Evolutionary conservation across 306 rosid species (phyloP), one percentile per base, ranked within the genome.

Genomic region (Hippophae gyantsensis): DNA sequence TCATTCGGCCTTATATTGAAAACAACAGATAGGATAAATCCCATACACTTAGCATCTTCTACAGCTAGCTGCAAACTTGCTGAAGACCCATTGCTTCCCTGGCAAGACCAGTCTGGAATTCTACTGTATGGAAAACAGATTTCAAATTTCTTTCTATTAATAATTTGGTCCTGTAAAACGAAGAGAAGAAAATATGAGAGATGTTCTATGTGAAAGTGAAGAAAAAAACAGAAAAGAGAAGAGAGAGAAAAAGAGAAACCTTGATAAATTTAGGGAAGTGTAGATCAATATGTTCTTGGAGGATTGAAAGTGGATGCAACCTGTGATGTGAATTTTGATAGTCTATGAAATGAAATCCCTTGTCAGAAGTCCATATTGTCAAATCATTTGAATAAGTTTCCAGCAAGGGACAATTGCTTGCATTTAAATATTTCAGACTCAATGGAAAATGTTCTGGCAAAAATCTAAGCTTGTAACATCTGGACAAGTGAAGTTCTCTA

Each of bases 351-450:
- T 54, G 23, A 1, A 72, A 46, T 6, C 71, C 67, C 13, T 32
- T 42, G 41, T 58, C 5, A 6, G 70, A 64, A 58, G 57, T 40
- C 68, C 68, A 43, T 13, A 44, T 25, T 8, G 11, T 58, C 13
- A 18, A 18, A 18, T 18, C 18, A 18, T 18, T 18, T 18, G 2
- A 7, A 44, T 42, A 18, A 48, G 52, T 58, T 14, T 23, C 41
- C 5, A 54, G 60, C 1, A 38, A 9, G 42, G 64, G 61, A 72
- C 76, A 72, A 41, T 56, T 66, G 1, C 51, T 25, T 25, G 63
- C 72, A 1, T 13, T 40, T 8, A 72, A 32, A 0, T 3, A 5
- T 42, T 18, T 48, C 40, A 60, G 42, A 60, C 67, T 71, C 0
- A 54, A 7, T 7, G 76, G 71, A 8, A 60, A 18, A 18, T 18